phyloP scores from a whole-genome alignment of 2,329 filamentous ascomycete species.

The Sporothrix sp. region DNA sequence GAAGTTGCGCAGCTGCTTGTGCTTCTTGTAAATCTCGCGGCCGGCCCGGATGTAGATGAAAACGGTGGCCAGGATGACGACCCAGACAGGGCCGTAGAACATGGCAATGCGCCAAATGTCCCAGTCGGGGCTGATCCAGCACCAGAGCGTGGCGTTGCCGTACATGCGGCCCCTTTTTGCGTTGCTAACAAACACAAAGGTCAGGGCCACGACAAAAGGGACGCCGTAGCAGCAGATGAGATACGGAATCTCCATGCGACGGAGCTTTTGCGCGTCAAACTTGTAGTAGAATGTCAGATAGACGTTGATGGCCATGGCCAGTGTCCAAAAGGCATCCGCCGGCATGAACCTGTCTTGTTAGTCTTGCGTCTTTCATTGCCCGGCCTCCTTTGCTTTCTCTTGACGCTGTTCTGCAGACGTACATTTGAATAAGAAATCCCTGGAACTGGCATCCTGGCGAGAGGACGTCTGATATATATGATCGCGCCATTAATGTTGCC shows the following conservation, averaged over 20 bases:
- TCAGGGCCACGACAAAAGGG: conserved; percentile 58
- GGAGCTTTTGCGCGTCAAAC: conserved; percentile 55
- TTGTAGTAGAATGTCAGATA: conserved; percentile 72
- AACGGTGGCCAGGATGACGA: conserved; percentile 51
- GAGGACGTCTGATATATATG: conserved; percentile 40
- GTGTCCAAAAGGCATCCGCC: conserved; percentile 65
- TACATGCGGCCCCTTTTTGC: conserved; percentile 47
- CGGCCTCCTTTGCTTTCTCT: neutral
- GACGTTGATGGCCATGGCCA: conserved; percentile 77
- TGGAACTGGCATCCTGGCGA: conserved; percentile 60
- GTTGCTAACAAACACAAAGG: conserved; percentile 55
- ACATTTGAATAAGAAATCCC: conserved; percentile 76
- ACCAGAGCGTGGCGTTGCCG: conserved; percentile 70
- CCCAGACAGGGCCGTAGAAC: conserved; percentile 66
- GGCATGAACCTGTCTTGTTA: conserved; percentile 59
- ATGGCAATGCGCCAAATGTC: conserved; percentile 62
- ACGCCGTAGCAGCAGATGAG: conserved; percentile 61
- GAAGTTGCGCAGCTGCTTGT: conserved; percentile 50
- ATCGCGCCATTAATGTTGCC: conserved; percentile 61
- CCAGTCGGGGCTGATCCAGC: conserved; percentile 61
- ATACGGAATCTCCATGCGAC: conserved; percentile 61
- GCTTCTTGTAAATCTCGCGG: conserved; percentile 56
- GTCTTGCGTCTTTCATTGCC: neutral
- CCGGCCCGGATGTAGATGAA: conserved; percentile 59
- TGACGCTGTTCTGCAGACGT: conserved; percentile 26